phyloP scores from a whole-genome alignment of 441 rosid genomes.

The Populus tomentosa region DNA sequence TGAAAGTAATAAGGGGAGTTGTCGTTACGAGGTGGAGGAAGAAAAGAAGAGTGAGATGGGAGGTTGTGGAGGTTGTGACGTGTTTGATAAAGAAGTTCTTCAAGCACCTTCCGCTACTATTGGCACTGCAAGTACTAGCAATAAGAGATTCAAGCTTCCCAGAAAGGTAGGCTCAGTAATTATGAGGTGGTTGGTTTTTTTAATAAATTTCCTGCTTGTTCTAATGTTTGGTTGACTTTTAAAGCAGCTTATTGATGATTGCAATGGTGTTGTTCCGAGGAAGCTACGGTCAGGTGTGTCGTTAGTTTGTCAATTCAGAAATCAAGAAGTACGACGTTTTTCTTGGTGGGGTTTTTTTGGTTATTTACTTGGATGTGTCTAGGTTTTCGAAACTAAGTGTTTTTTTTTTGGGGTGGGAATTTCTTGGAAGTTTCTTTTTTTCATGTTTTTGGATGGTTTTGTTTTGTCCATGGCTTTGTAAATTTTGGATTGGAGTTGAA shows the following conservation, averaged over 20 bases:
- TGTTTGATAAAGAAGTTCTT: constrained; percentile 33
- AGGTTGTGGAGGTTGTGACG: constrained; percentile 13
- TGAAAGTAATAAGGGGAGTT: neutral
- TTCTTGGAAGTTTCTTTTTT: constrained; percentile 46
- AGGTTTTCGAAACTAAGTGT: constrained; percentile 17
- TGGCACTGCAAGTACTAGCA: constrained; percentile 14
- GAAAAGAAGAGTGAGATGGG: constrained; percentile 34
- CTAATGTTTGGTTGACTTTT: constrained; percentile 3
- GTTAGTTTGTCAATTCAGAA: constrained; percentile 14
- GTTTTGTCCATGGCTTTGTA: constrained; percentile 19
- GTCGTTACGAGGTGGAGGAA: constrained; percentile 15
- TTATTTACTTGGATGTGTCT: constrained; percentile 13
- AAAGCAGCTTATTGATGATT: constrained; percentile 43
- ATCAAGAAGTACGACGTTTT: constrained; percentile 1
- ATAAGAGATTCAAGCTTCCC: constrained; percentile 50
- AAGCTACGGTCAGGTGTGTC: constrained; percentile 88
- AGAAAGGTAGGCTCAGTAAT: constrained; percentile 37
- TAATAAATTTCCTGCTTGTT: neutral
- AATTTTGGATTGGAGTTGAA: constrained; percentile 49
- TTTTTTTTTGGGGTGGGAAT: constrained; percentile 26
- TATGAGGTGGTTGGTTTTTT: neutral
- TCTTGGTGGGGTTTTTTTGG: constrained; percentile 6
- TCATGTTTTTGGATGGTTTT: constrained; percentile 18
- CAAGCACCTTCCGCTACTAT: constrained; percentile 19
- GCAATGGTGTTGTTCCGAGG: constrained; percentile 71